Percentiles rank a stretch among this genome's conserved stretches.
phyloP scores from a whole-genome alignment of 768 basidiomycete genomes.

The Kwoniella heveanensis region DNA sequence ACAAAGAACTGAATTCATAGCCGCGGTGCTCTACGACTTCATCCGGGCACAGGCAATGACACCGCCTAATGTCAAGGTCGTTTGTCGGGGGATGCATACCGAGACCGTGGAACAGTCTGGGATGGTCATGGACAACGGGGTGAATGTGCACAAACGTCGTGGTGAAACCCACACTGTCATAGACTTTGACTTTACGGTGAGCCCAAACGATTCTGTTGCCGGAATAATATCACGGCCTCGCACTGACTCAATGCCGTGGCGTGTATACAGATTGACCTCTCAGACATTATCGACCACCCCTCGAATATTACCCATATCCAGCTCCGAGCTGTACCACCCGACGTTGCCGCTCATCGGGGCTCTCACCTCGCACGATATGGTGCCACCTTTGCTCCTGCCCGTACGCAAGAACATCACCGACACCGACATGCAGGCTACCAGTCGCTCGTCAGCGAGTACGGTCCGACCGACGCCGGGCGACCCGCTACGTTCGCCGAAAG shows the following conservation, averaged over 20 bases:
- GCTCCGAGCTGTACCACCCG: constrained; percentile 51
- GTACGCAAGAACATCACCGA: background rate
- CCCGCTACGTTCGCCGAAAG: constrained; percentile 9
- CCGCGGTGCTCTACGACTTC: constrained; percentile 74
- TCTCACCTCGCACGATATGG: constrained; percentile 23
- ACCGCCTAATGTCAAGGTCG: constrained; percentile 31
- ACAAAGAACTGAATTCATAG: constrained; percentile 53
- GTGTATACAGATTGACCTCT: constrained; percentile 46
- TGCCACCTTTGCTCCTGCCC: constrained; percentile 22
- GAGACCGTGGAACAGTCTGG: constrained; percentile 68
- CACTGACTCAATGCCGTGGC: too few relatives aligned
- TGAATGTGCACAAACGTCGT: constrained; percentile 18
- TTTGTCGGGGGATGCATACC: constrained; percentile 57
- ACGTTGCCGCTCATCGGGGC: constrained; percentile 21
- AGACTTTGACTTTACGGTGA: constrained; percentile 48
- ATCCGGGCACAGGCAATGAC: constrained; percentile 63
- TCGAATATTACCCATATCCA: constrained; percentile 53
- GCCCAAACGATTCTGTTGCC: too few relatives aligned
- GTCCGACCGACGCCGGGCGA: constrained; percentile 21
- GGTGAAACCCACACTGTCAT: constrained; percentile 32
- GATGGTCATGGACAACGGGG: constrained; percentile 62
- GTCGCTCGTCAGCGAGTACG: constrained; percentile 1
- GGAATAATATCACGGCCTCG: too few relatives aligned
- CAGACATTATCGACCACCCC: constrained; percentile 27
- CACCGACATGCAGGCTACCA: constrained; percentile 8